Base-by-base conservation (phyloP, 108 stramenopile species). In the Discostella pseudostelligera region DNA sequence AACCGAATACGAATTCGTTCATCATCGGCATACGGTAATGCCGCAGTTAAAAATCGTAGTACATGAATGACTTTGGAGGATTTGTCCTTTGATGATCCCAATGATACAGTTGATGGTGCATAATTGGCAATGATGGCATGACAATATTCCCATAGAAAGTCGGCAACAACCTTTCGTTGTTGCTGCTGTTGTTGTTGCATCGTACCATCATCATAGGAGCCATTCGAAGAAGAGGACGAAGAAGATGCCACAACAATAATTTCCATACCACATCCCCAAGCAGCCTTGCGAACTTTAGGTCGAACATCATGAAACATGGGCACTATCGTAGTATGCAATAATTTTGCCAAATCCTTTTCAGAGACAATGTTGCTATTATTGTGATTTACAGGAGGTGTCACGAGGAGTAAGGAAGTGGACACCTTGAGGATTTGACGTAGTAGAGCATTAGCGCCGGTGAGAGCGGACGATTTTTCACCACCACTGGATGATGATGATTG, bases 221-320 rank as follows among this genome's bases (percentile, higher is more conserved):
- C 20, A 25, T 22, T 3, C 14, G 14, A 19, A 7, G 35, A 22
- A 36, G 21, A 44, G 2, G 64, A 71, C 17, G 46, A 50, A 5
- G 71, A 62, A 14, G 67, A 61, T 12, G 78, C 65, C 59, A 78
- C 73, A 9, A 67, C 50, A 19, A 87, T 51, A 17, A 92, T 54
- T 39, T 83, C 79, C 42, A 60, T 61, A 16, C 79, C 51, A 16
- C 68, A 59, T 8, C 67, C 58, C 47, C 73, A 72, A 0, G 87
- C 84, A 8, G 73, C 72, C 57, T 81, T 84, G 36, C 81, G 75
- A 7, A 89, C 86, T 21, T 80, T 83, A 0, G 83, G 76, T 21
- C 84, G 46, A 0, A 20, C 20, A 70, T 88, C 86, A n/a, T 83
- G 46, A 47, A 82, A 59, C 24, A 84, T 67, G 10, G 63, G 40